Evolutionary conservation across 2,329 filamentous ascomycete genomes (phyloP).

Genomic region (Fusarium sp.): DNA sequence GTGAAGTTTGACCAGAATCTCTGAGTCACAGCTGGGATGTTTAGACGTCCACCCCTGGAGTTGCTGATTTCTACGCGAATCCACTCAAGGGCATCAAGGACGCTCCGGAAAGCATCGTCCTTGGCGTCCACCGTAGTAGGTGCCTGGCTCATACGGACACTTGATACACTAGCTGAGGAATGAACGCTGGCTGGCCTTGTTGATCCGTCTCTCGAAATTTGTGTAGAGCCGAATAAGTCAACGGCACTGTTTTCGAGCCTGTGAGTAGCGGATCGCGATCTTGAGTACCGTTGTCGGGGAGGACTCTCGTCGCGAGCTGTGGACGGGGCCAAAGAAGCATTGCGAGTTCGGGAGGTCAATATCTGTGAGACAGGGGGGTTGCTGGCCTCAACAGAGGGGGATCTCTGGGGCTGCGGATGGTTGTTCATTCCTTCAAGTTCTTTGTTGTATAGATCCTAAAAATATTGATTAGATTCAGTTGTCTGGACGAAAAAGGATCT

Average conservation of each 20-base stretch:
- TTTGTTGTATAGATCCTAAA: constrained; percentile 42
- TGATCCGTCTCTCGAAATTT: constrained; percentile 2
- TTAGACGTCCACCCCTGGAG: constrained; percentile 39
- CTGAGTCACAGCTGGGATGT: constrained; percentile 34
- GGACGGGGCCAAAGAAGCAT: constrained; percentile 26
- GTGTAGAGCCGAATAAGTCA: not conserved
- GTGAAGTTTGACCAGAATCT: constrained; percentile 47
- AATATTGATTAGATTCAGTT: not conserved
- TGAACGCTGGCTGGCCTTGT: constrained; percentile 1
- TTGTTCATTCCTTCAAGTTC: constrained; percentile 35
- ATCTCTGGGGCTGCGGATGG: constrained; percentile 22
- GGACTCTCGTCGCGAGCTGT: constrained; percentile 8
- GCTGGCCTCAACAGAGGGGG: constrained; percentile 29
- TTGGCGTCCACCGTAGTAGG: not conserved
- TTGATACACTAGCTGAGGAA: constrained; percentile 3
- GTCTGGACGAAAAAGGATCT: not conserved
- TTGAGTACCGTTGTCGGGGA: constrained; percentile 21
- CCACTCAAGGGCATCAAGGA: constrained; percentile 42
- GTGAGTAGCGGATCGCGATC: constrained; percentile 29
- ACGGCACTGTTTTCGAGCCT: not conserved
- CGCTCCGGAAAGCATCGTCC: constrained; percentile 39
- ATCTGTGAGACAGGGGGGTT: not conserved
- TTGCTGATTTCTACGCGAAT: constrained; percentile 21
- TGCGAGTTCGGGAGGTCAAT: constrained; percentile 36
- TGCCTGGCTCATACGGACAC: not conserved